phyloP scores from a whole-genome alignment of 345 rosid species.

The Arabis hirsuta region DNA sequence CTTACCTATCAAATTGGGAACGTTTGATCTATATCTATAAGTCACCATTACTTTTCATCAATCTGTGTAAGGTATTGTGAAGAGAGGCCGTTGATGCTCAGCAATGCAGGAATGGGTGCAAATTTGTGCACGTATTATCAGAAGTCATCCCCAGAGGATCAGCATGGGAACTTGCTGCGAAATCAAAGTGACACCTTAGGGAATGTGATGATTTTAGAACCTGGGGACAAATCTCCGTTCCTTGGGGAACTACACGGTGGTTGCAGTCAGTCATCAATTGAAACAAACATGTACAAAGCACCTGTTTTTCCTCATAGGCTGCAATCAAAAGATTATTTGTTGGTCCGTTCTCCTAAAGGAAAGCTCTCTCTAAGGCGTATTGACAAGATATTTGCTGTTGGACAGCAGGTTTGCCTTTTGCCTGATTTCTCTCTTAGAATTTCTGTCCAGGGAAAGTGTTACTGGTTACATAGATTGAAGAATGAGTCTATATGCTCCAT shows the following conservation, averaged over 20 bases:
- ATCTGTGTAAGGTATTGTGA: constrained; percentile 75
- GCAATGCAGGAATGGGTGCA: constrained; percentile 97
- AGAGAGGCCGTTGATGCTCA: constrained; percentile 89
- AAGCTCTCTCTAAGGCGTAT: constrained; percentile 92
- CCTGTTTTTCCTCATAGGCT: constrained; percentile 87
- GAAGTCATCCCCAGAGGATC: constrained; percentile 76
- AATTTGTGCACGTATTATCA: constrained; percentile 90
- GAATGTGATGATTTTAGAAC: constrained; percentile 70
- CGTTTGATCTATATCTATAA: constrained; percentile 20
- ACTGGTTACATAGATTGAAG: not conserved
- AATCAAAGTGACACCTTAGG: constrained; percentile 69
- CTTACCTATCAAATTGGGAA: constrained; percentile 4
- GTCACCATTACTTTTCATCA: constrained; percentile 12
- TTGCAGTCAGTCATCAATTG: constrained; percentile 80
- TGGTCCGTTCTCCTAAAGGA: constrained; percentile 94
- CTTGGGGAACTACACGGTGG: constrained; percentile 91
- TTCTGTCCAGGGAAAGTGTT: constrained; percentile 14
- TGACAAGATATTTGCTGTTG: constrained; percentile 83
- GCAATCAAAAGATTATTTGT: constrained; percentile 79
- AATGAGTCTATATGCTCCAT: constrained; percentile 12
- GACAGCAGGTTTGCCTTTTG: constrained; percentile 80
- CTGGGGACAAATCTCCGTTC: constrained; percentile 91
- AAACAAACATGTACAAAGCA: constrained; percentile 93
- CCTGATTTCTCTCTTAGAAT: constrained; percentile 8
- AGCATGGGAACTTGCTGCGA: constrained; percentile 58